Conservation (phyloP, 2,329 filamentous ascomycete genomes). For the Penicillium griseofulvum region DNA sequence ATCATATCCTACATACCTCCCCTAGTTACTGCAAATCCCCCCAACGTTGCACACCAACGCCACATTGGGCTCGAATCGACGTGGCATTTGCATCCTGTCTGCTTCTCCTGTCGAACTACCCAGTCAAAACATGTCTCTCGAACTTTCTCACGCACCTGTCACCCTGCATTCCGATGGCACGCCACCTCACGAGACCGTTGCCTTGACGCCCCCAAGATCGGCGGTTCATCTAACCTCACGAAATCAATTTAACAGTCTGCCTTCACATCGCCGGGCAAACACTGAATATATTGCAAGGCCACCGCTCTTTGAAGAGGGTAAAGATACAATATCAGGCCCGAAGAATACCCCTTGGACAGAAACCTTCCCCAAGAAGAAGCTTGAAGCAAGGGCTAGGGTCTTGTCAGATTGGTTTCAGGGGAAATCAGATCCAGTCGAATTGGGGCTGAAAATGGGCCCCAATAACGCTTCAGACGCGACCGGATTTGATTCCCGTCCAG, state of each 20-base stretch:
- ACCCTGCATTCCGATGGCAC: conserved; percentile 27
- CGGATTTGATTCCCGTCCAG: conserved; percentile 14
- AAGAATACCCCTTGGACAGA: conserved; percentile 22
- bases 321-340: conserved; percentile 20
- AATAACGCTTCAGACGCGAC: conserved; percentile 9
- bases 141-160: conserved; percentile 13
- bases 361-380: conserved; percentile 29
- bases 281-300: conserved; percentile 33
- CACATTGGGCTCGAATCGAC: conserved; percentile 24
- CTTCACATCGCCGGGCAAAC: conserved; percentile 35
- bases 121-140: conserved; percentile 15
- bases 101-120: conserved; percentile 5
- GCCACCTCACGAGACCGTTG: conserved; percentile 20
- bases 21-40: conserved; percentile 5
- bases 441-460: conserved; percentile 38
- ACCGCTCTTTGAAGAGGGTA: conserved; percentile 28
- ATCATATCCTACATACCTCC: not conserved
- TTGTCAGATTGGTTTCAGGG: conserved; percentile 55
- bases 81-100: conserved; percentile 32
- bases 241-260: conserved; percentile 19
- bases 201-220: conserved; percentile 18
- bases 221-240: conserved; percentile 13
- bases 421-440: conserved; percentile 49
- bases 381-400: conserved; percentile 34
- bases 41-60: conserved; percentile 15